Conservation (phyloP, 106 monocot genomes). For the Xerophyta viscosa region DNA sequence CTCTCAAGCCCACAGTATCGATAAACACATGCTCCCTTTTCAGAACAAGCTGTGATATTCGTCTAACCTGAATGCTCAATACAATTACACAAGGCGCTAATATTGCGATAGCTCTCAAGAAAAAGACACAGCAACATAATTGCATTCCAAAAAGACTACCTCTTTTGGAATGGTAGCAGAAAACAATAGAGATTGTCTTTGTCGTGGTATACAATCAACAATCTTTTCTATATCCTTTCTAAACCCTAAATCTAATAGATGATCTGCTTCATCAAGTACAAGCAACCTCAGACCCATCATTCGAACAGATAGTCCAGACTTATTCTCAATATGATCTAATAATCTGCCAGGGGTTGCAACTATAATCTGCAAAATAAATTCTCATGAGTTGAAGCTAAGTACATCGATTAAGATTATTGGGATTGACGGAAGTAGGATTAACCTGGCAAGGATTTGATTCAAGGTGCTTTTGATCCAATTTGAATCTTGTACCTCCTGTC, state of each 20-base stretch:
- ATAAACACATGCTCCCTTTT: constrained; percentile 72
- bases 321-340: constrained; percentile 94
- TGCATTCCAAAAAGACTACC: constrained; percentile 16
- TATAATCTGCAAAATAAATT: constrained; percentile 55
- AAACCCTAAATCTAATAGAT: constrained; percentile 92
- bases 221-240: constrained; percentile 94
- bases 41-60: constrained; percentile 88
- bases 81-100: no score
- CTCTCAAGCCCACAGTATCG: constrained; percentile 75
- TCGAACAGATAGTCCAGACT: constrained; percentile 76
- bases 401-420: no score
- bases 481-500: constrained; percentile 90
- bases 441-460: constrained; percentile 95
- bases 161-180: constrained; percentile 91
- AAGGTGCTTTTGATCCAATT: constrained; percentile 81
- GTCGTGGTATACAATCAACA: constrained; percentile 81
- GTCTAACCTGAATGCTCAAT: constrained; percentile 52
- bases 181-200: constrained; percentile 80
- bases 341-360: constrained; percentile 97
- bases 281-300: constrained; percentile 88
- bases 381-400: background rate
- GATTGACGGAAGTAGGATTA: no score
- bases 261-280: constrained; percentile 93
- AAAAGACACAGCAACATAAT: background rate
- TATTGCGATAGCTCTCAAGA: background rate